Evolutionary conservation across 2,329 filamentous ascomycete genomes (phyloP).

Genomic region (Aureobasidium sp.): DNA sequence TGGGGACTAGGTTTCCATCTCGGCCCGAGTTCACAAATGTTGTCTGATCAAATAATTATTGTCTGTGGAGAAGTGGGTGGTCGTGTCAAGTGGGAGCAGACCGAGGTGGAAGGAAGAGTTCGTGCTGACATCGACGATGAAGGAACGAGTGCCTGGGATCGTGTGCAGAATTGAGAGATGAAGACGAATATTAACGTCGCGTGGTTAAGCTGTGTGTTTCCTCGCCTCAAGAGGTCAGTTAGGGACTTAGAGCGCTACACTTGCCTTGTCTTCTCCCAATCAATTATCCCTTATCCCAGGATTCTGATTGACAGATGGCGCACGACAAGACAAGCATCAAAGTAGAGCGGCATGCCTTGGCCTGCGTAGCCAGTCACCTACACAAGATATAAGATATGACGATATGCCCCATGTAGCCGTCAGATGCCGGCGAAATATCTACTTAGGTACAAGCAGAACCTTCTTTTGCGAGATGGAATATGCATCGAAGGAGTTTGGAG

Average conservation of each 20-base stretch:
- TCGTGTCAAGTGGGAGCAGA: too few species aligned
- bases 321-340: background rate
- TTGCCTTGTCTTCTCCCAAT: background rate
- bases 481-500: background rate
- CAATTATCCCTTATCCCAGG: background rate
- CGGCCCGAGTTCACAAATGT: too few species aligned
- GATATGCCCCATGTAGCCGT: background rate
- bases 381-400: background rate
- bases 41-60: too few species aligned
- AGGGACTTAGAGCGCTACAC: too few species aligned
- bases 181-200: too few species aligned
- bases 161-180: background rate
- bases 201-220: background rate
- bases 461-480: too few species aligned
- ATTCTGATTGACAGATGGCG: background rate
- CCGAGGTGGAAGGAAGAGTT: too few species aligned
- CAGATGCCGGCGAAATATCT: background rate
- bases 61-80: too few species aligned
- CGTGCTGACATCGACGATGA: background rate
- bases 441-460: background rate
- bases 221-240: too few species aligned
- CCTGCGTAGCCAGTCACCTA: background rate
- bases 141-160: background rate
- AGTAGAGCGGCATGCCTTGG: conserved; percentile 2
- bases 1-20: too few species aligned